Base-by-base conservation (phyloP, 1,139 yeast species). In the Geotrichum reessii region DNA sequence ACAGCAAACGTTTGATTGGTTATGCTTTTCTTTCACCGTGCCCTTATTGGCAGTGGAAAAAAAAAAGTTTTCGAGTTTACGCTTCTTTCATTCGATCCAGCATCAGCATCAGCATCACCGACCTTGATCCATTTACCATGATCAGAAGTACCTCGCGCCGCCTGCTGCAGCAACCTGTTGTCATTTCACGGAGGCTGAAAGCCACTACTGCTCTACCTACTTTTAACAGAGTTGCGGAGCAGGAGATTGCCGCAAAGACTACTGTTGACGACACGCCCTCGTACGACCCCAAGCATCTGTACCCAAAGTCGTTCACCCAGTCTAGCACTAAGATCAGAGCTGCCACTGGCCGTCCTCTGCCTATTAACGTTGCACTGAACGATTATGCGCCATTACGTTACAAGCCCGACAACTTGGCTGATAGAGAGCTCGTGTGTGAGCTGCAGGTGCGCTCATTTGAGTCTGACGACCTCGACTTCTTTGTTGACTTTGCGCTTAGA, bases 401-500 rank as follows among this genome's bases (percentile, higher is more conserved):
- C 62, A 82, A 84, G 50, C 75, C 81, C 47, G 83, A 83, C 33
- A 82, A 89, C 67, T 91, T 93, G 1, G 84, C 89, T 69, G 74
- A 83, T 63, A 56, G 61, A 42, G 86, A 84, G 28, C 91, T 91
- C 17, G 76, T 74, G 1, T 75, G 76, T 56, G 86, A 83, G 63
- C 71, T 93, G 55, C 83, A 82, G 58, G 78, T 93, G 65, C 81
- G 88, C 64, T 84, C 96, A 3, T 92, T 82, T 70, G 86, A 85
- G 64, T 80, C 83, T 57, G 83, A 82, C 61, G 86, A 84, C 65
- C 73, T 92, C 63, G 87, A 85, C 57, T 82, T 92, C 64, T 87
- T 86, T 62, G 80, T 87, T 27, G 96, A 93, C 73, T 93, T 93
- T 73, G 89, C 95, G 5, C 77, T 87, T 62, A 82, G 99, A 74